These are phyloP conservation scores for Leishmania lainsoni DNA, from an alignment of 208 protist species.

Conservation along the genomic window DNA sequence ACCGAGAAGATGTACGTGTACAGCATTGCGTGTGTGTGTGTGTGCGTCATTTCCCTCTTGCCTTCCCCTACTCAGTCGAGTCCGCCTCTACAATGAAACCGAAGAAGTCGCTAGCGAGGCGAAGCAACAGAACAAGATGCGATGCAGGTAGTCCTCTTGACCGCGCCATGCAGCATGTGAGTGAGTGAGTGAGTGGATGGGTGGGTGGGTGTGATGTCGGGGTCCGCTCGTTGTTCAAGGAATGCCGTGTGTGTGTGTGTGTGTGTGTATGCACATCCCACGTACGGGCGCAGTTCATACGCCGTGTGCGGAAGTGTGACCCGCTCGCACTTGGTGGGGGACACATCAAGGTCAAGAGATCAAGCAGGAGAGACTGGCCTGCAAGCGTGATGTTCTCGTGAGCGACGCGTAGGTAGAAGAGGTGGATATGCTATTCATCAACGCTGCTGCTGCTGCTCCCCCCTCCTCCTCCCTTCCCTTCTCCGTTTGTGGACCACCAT, in stretches of 20 bases:
- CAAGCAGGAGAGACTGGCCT: background rate
- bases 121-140: no score
- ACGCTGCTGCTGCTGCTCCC: background rate
- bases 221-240: background rate
- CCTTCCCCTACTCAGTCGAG: background rate
- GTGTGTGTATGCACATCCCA: background rate
- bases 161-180: no score
- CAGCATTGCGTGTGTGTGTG: background rate
- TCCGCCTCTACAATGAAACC: background rate
- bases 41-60: background rate
- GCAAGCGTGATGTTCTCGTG: background rate
- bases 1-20: background rate
- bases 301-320: background rate
- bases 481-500: background rate
- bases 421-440: background rate
- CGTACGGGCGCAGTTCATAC: background rate
- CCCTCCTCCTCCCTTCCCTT: background rate
- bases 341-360: background rate
- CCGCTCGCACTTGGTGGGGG: background rate
- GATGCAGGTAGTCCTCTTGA: no score
- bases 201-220: background rate
- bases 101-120: no score
- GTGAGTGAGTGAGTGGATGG: no score
- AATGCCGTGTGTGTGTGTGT: background rate
- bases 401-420: background rate